Percentiles rank a stretch among this genome's conserved stretches.
Conservation (phyloP, 2,329 filamentous ascomycete genomes). For the Colletotrichum siamense region DNA sequence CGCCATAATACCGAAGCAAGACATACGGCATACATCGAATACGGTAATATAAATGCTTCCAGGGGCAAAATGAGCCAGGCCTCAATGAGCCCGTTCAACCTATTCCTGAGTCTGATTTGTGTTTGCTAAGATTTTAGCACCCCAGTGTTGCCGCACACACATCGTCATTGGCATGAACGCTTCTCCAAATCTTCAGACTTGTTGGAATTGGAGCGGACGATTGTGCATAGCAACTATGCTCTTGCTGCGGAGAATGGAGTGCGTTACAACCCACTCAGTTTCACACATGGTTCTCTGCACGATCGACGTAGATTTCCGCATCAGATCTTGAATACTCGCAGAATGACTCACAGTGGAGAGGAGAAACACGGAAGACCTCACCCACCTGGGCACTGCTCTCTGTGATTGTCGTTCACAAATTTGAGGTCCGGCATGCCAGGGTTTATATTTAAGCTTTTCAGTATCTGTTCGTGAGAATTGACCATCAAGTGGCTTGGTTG, state of each 20-base stretch:
- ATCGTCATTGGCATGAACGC: fast-evolving
- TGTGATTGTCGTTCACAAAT: too few species aligned
- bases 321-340: fast-evolving
- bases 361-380: not conserved
- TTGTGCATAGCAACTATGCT: not conserved
- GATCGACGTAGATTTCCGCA: fast-evolving
- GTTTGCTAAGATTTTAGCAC: not conserved
- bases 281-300: not conserved
- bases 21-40: not conserved
- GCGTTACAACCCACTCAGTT: too few species aligned
- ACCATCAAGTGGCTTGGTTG: too few species aligned
- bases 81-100: not conserved
- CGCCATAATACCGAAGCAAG: not conserved
- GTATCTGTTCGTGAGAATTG: not conserved
- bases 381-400: too few species aligned
- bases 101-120: not conserved
- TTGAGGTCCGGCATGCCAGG: not conserved
- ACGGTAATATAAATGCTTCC: fast-evolving
- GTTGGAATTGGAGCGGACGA: not conserved
- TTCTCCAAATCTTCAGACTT: not conserved
- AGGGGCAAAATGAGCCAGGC: not conserved
- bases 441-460: fast-evolving
- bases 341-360: not conserved
- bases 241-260: not conserved
- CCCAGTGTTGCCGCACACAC: not conserved